phyloP scores from a whole-genome alignment of 2,329 filamentous ascomycete genomes.

The Paracorniculantispora psalliotae region DNA sequence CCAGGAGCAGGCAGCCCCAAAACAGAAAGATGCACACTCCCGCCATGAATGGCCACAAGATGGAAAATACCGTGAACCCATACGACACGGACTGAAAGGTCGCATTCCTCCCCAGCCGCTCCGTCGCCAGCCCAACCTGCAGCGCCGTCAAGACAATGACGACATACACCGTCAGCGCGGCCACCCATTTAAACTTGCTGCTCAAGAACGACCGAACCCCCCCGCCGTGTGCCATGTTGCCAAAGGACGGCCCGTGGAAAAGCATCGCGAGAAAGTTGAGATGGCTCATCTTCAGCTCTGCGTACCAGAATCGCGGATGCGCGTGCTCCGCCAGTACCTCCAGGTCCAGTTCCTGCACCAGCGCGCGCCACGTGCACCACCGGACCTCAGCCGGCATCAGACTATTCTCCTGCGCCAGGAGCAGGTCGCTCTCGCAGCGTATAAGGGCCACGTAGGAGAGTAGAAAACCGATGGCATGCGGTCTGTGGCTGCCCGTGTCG shows the following conservation, averaged over 20 bases:
- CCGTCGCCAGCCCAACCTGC: slow-evolving; percentile 41
- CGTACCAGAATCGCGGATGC: background rate
- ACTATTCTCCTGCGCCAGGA: background rate
- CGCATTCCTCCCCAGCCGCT: slow-evolving; percentile 26
- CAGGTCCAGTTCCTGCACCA: background rate
- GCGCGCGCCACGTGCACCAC: background rate
- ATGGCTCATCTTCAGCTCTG: background rate
- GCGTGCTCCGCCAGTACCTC: background rate
- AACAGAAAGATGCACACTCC: too few species aligned
- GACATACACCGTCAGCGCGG: slow-evolving; percentile 36
- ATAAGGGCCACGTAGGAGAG: background rate
- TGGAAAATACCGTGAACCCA: slow-evolving; percentile 45
- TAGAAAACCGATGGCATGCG: background rate
- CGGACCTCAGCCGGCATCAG: background rate
- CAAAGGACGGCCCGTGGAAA: background rate
- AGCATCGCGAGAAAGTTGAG: background rate
- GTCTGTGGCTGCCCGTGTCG: background rate
- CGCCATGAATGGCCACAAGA: slow-evolving; percentile 31
- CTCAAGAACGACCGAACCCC: background rate
- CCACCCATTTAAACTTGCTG: slow-evolving; percentile 37
- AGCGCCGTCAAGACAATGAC: slow-evolving; percentile 43
- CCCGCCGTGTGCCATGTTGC: background rate
- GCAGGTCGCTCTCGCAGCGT: background rate
- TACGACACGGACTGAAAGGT: slow-evolving; percentile 40
- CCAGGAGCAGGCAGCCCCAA: too few species aligned